Percentiles rank a stretch among this genome's conserved stretches.
Conservation (phyloP, 257 asterid species). For the Echium plantagineum region DNA sequence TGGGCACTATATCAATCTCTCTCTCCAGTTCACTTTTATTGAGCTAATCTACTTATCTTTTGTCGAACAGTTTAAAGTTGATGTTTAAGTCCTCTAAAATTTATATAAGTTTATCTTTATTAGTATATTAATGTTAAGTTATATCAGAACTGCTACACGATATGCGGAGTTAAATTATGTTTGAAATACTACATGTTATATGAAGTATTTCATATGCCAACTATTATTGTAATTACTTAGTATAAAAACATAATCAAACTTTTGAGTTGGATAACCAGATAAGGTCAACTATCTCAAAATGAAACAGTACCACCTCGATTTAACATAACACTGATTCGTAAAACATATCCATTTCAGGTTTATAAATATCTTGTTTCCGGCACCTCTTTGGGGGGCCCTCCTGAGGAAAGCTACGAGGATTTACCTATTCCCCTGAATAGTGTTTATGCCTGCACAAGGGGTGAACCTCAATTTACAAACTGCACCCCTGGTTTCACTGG, state of each 20-base stretch:
- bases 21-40: too few relatives aligned
- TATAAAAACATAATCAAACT: not conserved
- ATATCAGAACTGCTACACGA: too few relatives aligned
- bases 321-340: not conserved
- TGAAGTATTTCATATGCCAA: not conserved
- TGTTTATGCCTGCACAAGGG: conserved; percentile 56
- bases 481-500: conserved; percentile 88
- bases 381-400: conserved; percentile 19
- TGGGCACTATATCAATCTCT: too few relatives aligned
- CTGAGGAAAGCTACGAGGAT: conserved; percentile 33
- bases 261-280: not conserved
- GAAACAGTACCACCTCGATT: not conserved
- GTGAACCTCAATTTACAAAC: conserved; percentile 85
- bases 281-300: not conserved
- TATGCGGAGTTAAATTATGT: too few relatives aligned
- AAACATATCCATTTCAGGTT: conserved; percentile 38
- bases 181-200: too few relatives aligned
- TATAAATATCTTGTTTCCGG: conserved; percentile 56
- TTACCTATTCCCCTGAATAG: conserved; percentile 51
- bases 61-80: too few relatives aligned
- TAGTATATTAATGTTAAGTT: not conserved
- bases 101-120: too few relatives aligned
- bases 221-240: not conserved
- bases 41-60: too few relatives aligned
- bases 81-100: too few relatives aligned